Conservation (phyloP, 2,329 filamentous ascomycete species). For the Penicillium sclerotiorum region DNA sequence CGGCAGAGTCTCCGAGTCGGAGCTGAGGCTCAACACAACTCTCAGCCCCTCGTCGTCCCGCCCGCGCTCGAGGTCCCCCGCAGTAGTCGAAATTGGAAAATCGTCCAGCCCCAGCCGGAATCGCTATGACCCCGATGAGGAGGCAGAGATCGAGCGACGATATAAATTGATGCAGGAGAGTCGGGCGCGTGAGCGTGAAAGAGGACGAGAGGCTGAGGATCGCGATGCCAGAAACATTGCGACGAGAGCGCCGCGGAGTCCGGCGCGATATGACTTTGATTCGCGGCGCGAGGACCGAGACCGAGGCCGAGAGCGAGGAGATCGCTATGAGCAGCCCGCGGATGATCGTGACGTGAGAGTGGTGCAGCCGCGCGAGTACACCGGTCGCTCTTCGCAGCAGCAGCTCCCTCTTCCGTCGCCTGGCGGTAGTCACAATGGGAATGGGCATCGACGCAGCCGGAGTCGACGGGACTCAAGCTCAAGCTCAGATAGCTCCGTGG, state of each 20-base stretch:
- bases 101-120: conserved; percentile 12
- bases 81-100: conserved; percentile 29
- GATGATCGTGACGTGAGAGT: conserved; percentile 21
- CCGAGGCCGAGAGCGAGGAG: conserved; percentile 15
- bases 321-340: conserved; percentile 31
- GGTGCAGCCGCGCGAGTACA: conserved; percentile 17
- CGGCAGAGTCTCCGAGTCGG: conserved; percentile 25
- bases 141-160: conserved; percentile 26
- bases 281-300: conserved; percentile 15
- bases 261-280: conserved; percentile 26
- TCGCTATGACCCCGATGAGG: conserved; percentile 18
- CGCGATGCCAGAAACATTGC: conserved; percentile 4
- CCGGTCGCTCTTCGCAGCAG: conserved; percentile 19
- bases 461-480: conserved; percentile 18
- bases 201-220: neutral
- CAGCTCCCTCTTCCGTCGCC: conserved; percentile 10
- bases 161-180: conserved; percentile 23
- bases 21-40: neutral
- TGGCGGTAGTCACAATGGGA: neutral
- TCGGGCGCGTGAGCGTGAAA: conserved; percentile 9
- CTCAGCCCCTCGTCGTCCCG: conserved; percentile 24
- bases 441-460: neutral
- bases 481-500: conserved; percentile 31
- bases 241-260: conserved; percentile 20
- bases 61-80: conserved; percentile 30